Evolutionary conservation across 2,329 filamentous ascomycete species (phyloP).

Genomic region (Pyricularia sp.): DNA sequence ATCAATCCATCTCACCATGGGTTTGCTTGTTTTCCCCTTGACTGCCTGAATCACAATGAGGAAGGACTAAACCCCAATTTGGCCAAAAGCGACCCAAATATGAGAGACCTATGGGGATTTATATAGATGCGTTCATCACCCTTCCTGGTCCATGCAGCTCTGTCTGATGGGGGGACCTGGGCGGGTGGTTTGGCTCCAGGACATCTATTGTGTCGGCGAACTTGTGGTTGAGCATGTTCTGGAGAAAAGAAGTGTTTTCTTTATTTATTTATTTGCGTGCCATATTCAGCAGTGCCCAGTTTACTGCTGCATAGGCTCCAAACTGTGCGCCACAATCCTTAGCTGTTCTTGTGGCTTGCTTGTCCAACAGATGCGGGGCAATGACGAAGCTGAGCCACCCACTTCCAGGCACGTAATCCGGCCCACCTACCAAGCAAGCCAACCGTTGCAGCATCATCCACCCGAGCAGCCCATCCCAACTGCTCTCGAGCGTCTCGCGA

Average conservation of each 20-base stretch:
- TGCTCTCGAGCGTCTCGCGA: background rate
- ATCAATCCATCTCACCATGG: background rate
- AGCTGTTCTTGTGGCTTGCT: background rate
- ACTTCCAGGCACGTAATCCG: slow-evolving; percentile 2
- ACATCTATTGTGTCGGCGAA: background rate
- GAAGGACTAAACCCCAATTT: background rate
- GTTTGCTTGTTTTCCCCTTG: background rate
- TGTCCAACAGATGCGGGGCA: background rate
- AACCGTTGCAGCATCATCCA: background rate
- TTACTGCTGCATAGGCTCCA: background rate
- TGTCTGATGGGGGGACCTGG: background rate
- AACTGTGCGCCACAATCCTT: background rate
- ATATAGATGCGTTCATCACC: background rate
- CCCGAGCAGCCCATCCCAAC: background rate
- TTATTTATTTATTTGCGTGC: no score
- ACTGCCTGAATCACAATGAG: background rate
- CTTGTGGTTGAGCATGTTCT: no score
- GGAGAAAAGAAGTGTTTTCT: no score
- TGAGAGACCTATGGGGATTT: background rate
- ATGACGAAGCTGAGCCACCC: slow-evolving; percentile 1
- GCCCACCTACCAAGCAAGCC: slow-evolving; percentile 2
- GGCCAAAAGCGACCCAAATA: background rate
- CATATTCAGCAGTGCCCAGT: background rate
- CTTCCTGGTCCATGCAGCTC: background rate
- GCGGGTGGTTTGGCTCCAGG: background rate